These are phyloP conservation scores for Coleophoma cylindrospora DNA, from an alignment of 2,329 filamentous ascomycete species.

Conservation along the genomic window DNA sequence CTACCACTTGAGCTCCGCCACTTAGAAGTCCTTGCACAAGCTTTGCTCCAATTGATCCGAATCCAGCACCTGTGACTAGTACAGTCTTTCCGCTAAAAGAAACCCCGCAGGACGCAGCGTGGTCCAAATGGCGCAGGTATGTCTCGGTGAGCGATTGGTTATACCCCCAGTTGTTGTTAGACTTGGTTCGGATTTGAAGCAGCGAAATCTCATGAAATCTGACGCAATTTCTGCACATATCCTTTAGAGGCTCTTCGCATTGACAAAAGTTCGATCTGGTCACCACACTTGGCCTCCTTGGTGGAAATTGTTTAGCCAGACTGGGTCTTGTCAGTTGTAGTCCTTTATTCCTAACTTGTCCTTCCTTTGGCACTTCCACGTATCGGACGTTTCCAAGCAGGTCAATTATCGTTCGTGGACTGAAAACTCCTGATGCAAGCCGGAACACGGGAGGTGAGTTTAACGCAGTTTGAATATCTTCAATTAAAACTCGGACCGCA, in stretches of 20 bases:
- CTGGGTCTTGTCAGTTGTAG: no score
- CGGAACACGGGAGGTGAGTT: no score
- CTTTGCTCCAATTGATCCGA: constrained; percentile 91
- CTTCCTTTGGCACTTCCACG: no score
- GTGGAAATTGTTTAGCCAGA: no score
- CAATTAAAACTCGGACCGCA: no score
- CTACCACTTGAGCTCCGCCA: constrained; percentile 88
- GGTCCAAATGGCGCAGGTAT: not conserved
- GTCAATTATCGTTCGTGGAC: no score
- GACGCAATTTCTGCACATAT: not conserved
- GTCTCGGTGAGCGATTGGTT: not conserved
- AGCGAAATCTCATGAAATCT: not conserved
- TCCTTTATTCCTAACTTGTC: no score
- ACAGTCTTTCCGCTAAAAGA: constrained; percentile 89
- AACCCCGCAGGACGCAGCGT: constrained; percentile 43
- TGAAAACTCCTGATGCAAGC: no score
- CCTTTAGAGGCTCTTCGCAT: not conserved
- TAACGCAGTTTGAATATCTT: no score
- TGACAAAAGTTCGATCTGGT: no score
- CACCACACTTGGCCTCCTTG: no score
- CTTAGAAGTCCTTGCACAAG: constrained; percentile 90
- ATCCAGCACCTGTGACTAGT: constrained; percentile 94
- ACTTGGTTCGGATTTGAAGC: not conserved
- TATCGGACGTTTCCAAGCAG: no score
- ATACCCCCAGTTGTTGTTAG: not conserved